These are phyloP conservation scores for Ceratocystis smalleyi DNA, from an alignment of 2,329 filamentous ascomycete species.

Conservation along the genomic window DNA sequence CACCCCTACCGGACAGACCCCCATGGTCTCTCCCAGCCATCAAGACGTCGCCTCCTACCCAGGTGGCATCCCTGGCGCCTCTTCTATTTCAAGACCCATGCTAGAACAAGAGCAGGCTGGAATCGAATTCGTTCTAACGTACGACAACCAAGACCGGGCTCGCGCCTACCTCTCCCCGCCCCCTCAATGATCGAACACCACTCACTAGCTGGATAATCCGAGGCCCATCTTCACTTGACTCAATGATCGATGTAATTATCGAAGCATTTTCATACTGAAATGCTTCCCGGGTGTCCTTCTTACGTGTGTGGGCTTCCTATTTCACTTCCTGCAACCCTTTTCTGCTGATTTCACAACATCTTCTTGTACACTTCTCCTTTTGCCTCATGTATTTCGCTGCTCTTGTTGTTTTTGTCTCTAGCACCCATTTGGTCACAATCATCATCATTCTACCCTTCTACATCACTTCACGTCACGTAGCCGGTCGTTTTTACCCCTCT, in stretches of 20 bases:
- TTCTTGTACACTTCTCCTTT: not conserved
- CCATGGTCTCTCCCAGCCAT: constrained; percentile 24
- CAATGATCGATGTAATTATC: not conserved
- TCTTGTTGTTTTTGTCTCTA: not conserved
- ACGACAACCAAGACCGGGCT: constrained; percentile 44
- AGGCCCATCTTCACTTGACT: constrained; percentile 2
- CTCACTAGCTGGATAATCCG: not conserved
- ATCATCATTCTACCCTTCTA: not conserved
- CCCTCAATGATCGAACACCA: constrained; percentile 26
- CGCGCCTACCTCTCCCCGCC: constrained; percentile 48
- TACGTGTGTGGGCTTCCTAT: not conserved
- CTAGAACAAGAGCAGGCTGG: constrained; percentile 68
- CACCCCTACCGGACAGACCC: constrained; percentile 29
- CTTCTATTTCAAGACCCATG: constrained; percentile 1
- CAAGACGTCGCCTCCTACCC: constrained; percentile 18
- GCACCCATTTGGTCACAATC: not conserved
- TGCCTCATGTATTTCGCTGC: not conserved
- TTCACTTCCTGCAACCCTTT: not conserved
- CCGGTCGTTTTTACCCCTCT: too few relatives aligned
- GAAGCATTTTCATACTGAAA: not conserved
- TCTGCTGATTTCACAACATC: not conserved
- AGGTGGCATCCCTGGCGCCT: not conserved
- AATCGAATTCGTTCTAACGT: constrained; percentile 85
- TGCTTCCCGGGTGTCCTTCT: constrained; percentile 3
- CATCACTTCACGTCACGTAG: not conserved